Evolutionary conservation across 1,139 yeast genomes (phyloP), one percentile per base, ranked within the genome.

Genomic region (Candida frijolesensis): DNA sequence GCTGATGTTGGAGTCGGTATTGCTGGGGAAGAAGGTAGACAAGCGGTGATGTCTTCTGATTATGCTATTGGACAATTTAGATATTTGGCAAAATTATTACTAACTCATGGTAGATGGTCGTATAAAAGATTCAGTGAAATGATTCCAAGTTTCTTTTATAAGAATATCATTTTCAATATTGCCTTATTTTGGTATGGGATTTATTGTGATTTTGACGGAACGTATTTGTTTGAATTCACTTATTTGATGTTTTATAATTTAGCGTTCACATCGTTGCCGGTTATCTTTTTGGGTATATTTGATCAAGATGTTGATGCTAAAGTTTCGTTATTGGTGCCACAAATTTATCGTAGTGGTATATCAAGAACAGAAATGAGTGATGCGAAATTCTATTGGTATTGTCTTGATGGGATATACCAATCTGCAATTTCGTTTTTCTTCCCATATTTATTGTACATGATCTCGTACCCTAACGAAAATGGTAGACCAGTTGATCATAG

Each of bases 1-100:
- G 99, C 99, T 0, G 97, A 94, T 68, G 96, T 94, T 47, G 99
- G 99, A 54, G 96, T 94, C 43, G 99, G 99, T 65, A 94, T 94
- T 58, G 89, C 95, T 63, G 99, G 99, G 60, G 89, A 90, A 89
- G 99, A 94, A 76, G 99, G 99, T 58, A 79, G 98, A 46, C 98
- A 92, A 67, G 99, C 99, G 12, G 98, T 86, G 10, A 94, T 94
- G 99, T 87, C 96, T 8, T 88, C 97, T 0, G 99, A 94, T 74
- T 94, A 91, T 70, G 98, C 97, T 2, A 76, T 94, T 66, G 99
- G 97, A 12, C 98, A 94, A 67, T 94, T 94, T 72, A 78, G 98
- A 63, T 94, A 80, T 64, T 68, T 94, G 64, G 81, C 90, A 0
- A 80, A 92, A 59, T 75, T 94, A 57, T 72, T 94, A 48, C 72